Base-by-base conservation (phyloP, 495 filamentous ascomycete genomes). In the Penicillium pulvis region DNA sequence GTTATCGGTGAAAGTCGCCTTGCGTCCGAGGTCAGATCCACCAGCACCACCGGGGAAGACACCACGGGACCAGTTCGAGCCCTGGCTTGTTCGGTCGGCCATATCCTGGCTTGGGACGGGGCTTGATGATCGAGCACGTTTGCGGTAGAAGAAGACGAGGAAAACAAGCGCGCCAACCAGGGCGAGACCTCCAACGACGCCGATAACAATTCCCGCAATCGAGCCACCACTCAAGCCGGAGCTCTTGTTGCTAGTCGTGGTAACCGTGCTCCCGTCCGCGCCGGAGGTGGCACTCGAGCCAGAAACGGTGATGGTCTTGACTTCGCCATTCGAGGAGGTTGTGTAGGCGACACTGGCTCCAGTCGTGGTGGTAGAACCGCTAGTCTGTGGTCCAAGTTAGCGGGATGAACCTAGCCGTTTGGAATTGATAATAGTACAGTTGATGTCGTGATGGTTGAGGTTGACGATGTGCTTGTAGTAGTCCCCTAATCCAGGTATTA, bases 241-340 rank as follows among this genome's bases (percentile, higher is more conserved):
- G 50, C 65, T 51, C 55, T 66, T 56, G 55, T 55, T 35, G 17
- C 56, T 52, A 17, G 46, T 44, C 7, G 52, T 48, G 47, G 62
- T 49, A 31, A 55, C 47, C 2, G 66, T 59, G 11, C 51, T 50
- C 1, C 61, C 35, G 51, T 54, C 59, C 16, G 53, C 31, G 6
- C 67, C 50, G 19, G 62, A 50, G 5, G 75, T 77, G 6, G 78
- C 53, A 19, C 57, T 55, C 0, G 82, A 71, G 4, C 73, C 79
- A 23, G 73, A 72, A 51, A 81, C 64, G 1, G 82, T 86, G 35
- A 86, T 68, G 2, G 84, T 86, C 60, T 76, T 75, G 4, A 81
- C 68, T 52, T 76, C 24, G 26, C 67, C 68, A 3, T 79, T 78
- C 8, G 76, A 76, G 23, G 79, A 69, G 17, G 83, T 85, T 50